Conservation (phyloP, 2,329 filamentous ascomycete species). For the Monosporascus sp. region DNA sequence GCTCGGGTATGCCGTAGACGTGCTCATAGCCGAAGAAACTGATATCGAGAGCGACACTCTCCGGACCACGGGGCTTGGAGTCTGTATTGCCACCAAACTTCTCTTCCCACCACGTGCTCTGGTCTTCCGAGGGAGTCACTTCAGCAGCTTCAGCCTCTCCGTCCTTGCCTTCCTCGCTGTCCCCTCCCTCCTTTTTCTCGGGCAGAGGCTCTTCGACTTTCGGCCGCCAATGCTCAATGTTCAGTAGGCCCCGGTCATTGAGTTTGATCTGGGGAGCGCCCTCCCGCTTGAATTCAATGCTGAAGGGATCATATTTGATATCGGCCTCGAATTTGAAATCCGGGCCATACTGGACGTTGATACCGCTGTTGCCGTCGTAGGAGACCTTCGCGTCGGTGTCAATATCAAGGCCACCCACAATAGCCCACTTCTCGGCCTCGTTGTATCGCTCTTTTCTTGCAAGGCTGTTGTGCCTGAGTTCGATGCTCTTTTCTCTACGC, state of each 20-base stretch:
- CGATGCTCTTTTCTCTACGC: conserved; percentile 81
- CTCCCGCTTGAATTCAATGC: conserved; percentile 80
- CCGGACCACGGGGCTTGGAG: conserved; percentile 88
- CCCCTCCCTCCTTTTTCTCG: conserved; percentile 48
- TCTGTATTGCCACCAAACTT: conserved; percentile 93
- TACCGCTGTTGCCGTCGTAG: conserved; percentile 59
- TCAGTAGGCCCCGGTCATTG: conserved; percentile 85
- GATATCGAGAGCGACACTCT: conserved; percentile 87
- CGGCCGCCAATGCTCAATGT: conserved; percentile 90
- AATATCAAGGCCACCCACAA: conserved; percentile 73
- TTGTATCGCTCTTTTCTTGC: conserved; percentile 91
- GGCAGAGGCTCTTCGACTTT: conserved; percentile 62
- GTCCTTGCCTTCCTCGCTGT: conserved; percentile 43
- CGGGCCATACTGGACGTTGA: conserved; percentile 76
- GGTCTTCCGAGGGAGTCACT: conserved; percentile 54
- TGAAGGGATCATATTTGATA: conserved; percentile 78
- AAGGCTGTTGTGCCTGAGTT: conserved; percentile 77
- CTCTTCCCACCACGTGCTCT: conserved; percentile 98
- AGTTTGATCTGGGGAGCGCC: conserved; percentile 78
- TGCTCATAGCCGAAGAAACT: conserved; percentile 87
- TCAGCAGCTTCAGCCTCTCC: conserved; percentile 34
- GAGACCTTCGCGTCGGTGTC: conserved; percentile 68
- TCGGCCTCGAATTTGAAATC: conserved; percentile 72
- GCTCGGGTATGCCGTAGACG: conserved; percentile 91
- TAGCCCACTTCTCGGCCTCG: conserved; percentile 77